Percentiles rank a stretch among this genome's conserved stretches.
phyloP scores from a whole-genome alignment of 1,284 basidiomycete genomes.

The Boletus semigastroideus region DNA sequence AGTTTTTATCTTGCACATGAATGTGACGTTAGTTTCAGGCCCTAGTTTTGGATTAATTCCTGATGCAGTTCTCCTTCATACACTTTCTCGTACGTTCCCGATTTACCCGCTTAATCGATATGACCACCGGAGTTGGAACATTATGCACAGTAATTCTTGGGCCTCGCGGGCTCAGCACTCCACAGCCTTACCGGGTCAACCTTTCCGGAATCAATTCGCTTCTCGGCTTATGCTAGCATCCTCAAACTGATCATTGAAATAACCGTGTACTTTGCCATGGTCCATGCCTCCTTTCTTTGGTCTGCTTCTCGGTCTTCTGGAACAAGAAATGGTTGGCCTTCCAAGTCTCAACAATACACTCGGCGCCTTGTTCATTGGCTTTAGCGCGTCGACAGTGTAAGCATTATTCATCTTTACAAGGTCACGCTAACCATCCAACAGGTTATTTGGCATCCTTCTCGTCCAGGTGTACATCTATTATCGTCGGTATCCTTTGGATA shows the following conservation, averaged over 20 bases:
- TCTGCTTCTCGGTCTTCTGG: not conserved
- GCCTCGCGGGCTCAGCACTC: not conserved
- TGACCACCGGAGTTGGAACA: not conserved
- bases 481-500: slow-evolving; percentile 54
- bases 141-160: not conserved
- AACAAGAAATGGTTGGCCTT: slow-evolving; percentile 15
- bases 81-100: not conserved
- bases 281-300: not conserved
- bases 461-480: slow-evolving; percentile 57
- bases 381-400: slow-evolving; percentile 47
- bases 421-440: slow-evolving; percentile 17
- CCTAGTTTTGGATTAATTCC: not conserved
- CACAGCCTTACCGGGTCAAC: slow-evolving; percentile 9
- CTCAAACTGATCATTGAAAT: not conserved
- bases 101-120: not conserved
- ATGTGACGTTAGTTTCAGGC: slow-evolving; percentile 4
- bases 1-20: slow-evolving; percentile 5
- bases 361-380: slow-evolving; percentile 58
- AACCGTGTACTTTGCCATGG: not conserved
- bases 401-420: slow-evolving; percentile 19
- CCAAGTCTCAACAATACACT: slow-evolving; percentile 49
- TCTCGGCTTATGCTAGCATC: slow-evolving; percentile 12
- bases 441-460: slow-evolving; percentile 50
- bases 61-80: slow-evolving; percentile 2
- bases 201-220: slow-evolving; percentile 8